These are phyloP conservation scores for Hyaloscypha finlandica DNA, from an alignment of 495 filamentous ascomycete species.

Conservation along the genomic window DNA sequence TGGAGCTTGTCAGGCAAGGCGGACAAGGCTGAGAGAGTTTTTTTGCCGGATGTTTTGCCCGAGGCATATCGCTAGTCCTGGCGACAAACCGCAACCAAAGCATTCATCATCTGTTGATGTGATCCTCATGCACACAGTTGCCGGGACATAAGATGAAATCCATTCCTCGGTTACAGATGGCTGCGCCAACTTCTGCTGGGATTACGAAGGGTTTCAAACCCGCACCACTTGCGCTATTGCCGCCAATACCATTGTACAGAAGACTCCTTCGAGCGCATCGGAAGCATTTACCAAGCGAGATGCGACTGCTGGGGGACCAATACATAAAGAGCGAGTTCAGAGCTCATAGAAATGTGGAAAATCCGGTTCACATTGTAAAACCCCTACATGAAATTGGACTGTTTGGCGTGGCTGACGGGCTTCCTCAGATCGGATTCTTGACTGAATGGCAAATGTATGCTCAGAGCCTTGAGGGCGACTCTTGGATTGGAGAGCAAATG, in stretches of 20 bases:
- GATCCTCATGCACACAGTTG: neutral
- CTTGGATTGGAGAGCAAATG: slow-evolving; percentile 77
- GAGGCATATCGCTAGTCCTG: neutral
- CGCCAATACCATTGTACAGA: slow-evolving; percentile 88
- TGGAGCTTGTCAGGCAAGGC: neutral
- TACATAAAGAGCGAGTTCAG: slow-evolving; percentile 93
- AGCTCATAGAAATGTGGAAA: slow-evolving; percentile 77
- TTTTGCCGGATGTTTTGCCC: neutral
- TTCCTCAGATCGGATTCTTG: slow-evolving; percentile 80
- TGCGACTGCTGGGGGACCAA: slow-evolving; percentile 82
- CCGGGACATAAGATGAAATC: slow-evolving; percentile 17
- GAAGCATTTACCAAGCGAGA: slow-evolving; percentile 67
- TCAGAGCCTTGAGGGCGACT: slow-evolving; percentile 82
- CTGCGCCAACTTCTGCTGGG: slow-evolving; percentile 21
- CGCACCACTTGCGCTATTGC: slow-evolving; percentile 74
- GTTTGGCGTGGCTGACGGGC: neutral
- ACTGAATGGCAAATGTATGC: slow-evolving; percentile 96
- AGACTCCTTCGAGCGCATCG: slow-evolving; percentile 85
- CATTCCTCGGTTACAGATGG: slow-evolving; percentile 19
- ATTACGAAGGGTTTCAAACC: slow-evolving; percentile 39
- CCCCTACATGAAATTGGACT: slow-evolving; percentile 4
- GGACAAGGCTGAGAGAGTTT: slow-evolving; percentile 3
- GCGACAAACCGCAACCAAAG: neutral
- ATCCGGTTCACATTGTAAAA: slow-evolving; percentile 86
- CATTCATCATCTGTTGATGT: neutral